A percentile compares a stretch with the other conserved stretches of the same genome.
These are phyloP conservation scores for Aspergillus quadricinctus DNA, from an alignment of 2,329 filamentous ascomycete species.

Conservation along the genomic window DNA sequence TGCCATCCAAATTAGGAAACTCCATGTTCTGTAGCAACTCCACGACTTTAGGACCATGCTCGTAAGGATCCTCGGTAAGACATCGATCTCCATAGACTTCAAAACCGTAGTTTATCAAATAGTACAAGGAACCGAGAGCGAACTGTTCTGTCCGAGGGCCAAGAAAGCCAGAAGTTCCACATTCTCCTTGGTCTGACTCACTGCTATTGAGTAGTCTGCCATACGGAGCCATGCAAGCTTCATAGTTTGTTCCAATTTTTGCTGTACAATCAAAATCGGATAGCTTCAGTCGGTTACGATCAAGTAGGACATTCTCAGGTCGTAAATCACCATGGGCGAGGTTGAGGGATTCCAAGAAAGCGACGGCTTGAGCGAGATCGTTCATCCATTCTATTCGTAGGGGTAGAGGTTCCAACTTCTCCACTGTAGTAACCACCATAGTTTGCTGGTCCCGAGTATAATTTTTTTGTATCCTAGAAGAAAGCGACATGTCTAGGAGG, in stretches of 20 bases:
- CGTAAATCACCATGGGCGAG: slow-evolving; percentile 30
- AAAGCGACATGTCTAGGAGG: slow-evolving; percentile 18
- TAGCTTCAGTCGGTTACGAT: slow-evolving; percentile 24
- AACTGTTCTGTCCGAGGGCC: slow-evolving; percentile 30
- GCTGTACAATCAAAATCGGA: slow-evolving; percentile 27
- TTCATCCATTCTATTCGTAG: slow-evolving; percentile 30
- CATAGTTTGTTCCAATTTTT: slow-evolving; percentile 20
- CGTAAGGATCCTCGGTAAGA: slow-evolving; percentile 20
- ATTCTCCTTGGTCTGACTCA: slow-evolving; percentile 14
- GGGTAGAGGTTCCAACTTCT: slow-evolving; percentile 23
- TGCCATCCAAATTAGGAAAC: slow-evolving; percentile 21
- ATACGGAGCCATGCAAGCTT: slow-evolving; percentile 23
- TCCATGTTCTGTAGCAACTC: slow-evolving; percentile 21
- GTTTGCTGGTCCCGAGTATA: slow-evolving; percentile 16
- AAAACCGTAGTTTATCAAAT: slow-evolving; percentile 29
- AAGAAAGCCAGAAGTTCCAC: slow-evolving; percentile 19
- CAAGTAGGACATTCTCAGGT: slow-evolving; percentile 28
- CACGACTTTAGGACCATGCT: slow-evolving; percentile 18
- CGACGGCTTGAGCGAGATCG: slow-evolving; percentile 26
- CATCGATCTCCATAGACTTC: slow-evolving; percentile 25
- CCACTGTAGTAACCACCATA: slow-evolving; percentile 18
- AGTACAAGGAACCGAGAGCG: slow-evolving; percentile 29
- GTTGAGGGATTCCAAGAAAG: slow-evolving; percentile 30
- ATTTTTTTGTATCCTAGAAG: slow-evolving; percentile 19
- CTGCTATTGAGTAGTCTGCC: slow-evolving; percentile 21